Evolutionary conservation across 176 grass and related monocot genomes (phyloP).

Genomic region (Phoenix roebelenii): DNA sequence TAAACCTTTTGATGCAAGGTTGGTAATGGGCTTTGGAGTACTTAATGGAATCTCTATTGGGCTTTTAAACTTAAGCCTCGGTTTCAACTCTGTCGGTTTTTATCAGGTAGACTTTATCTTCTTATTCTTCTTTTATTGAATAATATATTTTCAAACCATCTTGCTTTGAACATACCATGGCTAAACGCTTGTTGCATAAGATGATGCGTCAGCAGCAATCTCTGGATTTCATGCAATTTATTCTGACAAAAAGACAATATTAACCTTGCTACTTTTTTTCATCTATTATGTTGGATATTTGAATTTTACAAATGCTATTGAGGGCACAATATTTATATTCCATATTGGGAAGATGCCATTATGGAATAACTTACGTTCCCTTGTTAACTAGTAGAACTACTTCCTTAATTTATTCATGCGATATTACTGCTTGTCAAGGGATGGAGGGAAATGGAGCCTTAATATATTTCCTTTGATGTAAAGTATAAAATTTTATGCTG

Average conservation of each 20-base stretch:
- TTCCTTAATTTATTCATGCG: too few species aligned
- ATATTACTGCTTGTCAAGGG: too few species aligned
- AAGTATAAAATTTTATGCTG: too few species aligned
- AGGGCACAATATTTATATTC: background rate
- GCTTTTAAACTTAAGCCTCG: constrained; percentile 89
- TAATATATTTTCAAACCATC: background rate
- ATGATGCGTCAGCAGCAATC: too few species aligned
- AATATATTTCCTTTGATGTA: too few species aligned
- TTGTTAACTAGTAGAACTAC: too few species aligned
- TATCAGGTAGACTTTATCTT: constrained; percentile 51
- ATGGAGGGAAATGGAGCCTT: too few species aligned
- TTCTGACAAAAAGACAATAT: too few species aligned
- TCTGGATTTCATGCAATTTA: too few species aligned
- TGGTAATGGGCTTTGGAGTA: constrained; percentile 92
- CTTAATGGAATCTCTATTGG: constrained; percentile 98
- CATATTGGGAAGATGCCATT: background rate
- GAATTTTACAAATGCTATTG: background rate
- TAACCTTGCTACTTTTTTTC: background rate
- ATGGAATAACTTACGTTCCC: too few species aligned
- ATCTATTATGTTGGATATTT: background rate
- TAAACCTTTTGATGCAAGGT: constrained; percentile 86
- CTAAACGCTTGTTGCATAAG: too few species aligned
- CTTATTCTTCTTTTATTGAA: constrained; percentile 8
- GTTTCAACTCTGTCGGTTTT: constrained; percentile 98
- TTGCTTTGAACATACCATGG: too few species aligned